Conservation (phyloP, 139 green algal species). For the Zygnema cylindricum region DNA sequence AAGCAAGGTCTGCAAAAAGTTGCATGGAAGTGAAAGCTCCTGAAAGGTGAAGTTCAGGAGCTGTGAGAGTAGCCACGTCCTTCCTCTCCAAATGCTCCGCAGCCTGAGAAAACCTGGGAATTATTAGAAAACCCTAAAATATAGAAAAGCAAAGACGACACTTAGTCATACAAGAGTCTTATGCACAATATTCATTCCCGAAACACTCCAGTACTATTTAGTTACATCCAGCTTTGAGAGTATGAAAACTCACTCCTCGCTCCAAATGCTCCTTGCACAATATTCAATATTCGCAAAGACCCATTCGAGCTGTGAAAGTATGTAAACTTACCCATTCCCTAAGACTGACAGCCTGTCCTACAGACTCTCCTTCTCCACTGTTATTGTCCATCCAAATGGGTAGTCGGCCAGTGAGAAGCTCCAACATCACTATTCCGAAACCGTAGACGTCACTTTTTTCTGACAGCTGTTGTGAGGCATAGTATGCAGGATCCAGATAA, state of each 20-base stretch:
- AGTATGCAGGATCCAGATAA: constrained; percentile 48
- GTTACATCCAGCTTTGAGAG: not conserved
- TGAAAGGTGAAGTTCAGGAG: not conserved
- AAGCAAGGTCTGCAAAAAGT: not conserved
- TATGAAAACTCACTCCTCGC: not conserved
- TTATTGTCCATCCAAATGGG: constrained; percentile 34
- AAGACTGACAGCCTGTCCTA: constrained; percentile 21
- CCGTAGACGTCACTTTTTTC: constrained; percentile 42
- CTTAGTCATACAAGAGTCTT: not conserved
- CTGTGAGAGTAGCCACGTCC: not conserved
- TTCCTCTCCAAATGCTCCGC: not conserved
- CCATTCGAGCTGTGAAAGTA: not conserved
- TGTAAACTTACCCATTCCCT: constrained; percentile 38
- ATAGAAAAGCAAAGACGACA: not conserved
- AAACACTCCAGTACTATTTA: not conserved
- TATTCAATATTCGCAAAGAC: not conserved
- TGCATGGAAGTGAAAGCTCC: not conserved
- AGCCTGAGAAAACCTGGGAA: not conserved
- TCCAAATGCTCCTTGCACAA: not conserved
- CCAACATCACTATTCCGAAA: constrained; percentile 50
- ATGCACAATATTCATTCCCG: constrained; percentile 12
- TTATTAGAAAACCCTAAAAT: not conserved
- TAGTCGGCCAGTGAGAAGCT: constrained; percentile 27
- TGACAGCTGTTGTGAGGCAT: constrained; percentile 26
- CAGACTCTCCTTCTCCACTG: not conserved